Percentiles rank a stretch among this genome's conserved stretches.
Conservation (phyloP, 805 yeast genomes). For the Candida multigemmis region DNA sequence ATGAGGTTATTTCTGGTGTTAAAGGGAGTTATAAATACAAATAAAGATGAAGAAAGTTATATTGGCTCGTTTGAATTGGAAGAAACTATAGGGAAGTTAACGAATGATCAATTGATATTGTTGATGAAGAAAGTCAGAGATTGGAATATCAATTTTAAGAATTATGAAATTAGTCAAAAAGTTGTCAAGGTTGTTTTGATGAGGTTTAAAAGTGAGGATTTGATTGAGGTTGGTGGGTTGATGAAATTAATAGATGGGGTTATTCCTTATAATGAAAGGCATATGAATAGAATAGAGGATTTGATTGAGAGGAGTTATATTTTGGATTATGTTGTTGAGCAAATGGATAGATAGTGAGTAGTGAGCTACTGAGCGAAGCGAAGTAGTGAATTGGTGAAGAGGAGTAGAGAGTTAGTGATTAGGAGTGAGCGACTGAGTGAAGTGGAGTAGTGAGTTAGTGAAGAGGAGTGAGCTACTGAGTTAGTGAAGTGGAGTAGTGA, state of each 20-base stretch:
- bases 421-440: no score
- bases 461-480: no score
- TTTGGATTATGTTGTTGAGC: slow-evolving; percentile 74
- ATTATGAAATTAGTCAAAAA: slow-evolving; percentile 74
- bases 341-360: slow-evolving; percentile 40
- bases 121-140: slow-evolving; percentile 75
- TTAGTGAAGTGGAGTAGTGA: no score
- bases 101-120: slow-evolving; percentile 46
- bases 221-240: slow-evolving; percentile 61
- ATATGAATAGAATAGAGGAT: slow-evolving; percentile 65
- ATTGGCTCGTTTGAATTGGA: slow-evolving; percentile 59
- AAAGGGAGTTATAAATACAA: slow-evolving; percentile 46
- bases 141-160: slow-evolving; percentile 88
- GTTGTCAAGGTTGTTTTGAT: slow-evolving; percentile 57
- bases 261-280: slow-evolving; percentile 84
- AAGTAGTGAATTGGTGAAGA: no score
- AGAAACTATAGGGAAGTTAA: slow-evolving; percentile 46
- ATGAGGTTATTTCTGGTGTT: slow-evolving; percentile 77
- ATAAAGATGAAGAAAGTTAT: slow-evolving; percentile 38
- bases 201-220: slow-evolving; percentile 42
- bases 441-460: no score
- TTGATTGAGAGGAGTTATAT: slow-evolving; percentile 79
- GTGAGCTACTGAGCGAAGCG: no score
- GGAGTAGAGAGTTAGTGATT: no score
- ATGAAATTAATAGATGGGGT: slow-evolving; percentile 64